Percentiles rank a stretch among this genome's conserved stretches.
These are phyloP conservation scores for Fraxinus dipetala DNA, from an alignment of 305 asterid species.

Conservation along the genomic window DNA sequence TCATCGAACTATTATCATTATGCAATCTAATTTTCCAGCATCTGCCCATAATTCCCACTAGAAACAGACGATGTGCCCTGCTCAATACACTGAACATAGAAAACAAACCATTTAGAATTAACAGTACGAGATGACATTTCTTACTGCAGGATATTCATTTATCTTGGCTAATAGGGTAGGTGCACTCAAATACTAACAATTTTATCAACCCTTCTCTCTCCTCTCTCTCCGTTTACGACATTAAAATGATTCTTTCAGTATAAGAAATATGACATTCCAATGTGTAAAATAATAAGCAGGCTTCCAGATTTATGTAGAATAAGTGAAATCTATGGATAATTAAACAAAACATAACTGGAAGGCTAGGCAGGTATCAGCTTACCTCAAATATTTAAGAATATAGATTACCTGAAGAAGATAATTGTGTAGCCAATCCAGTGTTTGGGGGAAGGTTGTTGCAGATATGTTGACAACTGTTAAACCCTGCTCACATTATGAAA, in stretches of 20 bases:
- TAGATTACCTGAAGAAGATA: slow-evolving; percentile 84
- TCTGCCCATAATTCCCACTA: slow-evolving; percentile 27
- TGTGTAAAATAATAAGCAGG: background rate
- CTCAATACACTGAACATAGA: slow-evolving; percentile 63
- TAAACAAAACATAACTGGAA: background rate
- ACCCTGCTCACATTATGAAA: slow-evolving; percentile 53
- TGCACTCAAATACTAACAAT: background rate
- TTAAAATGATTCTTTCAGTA: slow-evolving; percentile 11
- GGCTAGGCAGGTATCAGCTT: background rate
- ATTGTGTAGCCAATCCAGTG: slow-evolving; percentile 93
- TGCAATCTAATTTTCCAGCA: slow-evolving; percentile 40
- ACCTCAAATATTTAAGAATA: slow-evolving; percentile 3
- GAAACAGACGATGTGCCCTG: slow-evolving; percentile 58
- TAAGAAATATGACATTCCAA: slow-evolving; percentile 11
- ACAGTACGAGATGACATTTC: slow-evolving; percentile 10
- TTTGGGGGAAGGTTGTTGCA: slow-evolving; percentile 94
- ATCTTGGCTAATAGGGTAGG: slow-evolving; percentile 2
- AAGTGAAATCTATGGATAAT: slow-evolving; percentile 3
- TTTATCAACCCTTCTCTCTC: background rate
- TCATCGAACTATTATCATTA: slow-evolving; percentile 9
- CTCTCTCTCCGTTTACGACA: background rate
- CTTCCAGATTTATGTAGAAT: background rate
- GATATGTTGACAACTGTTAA: slow-evolving; percentile 76
- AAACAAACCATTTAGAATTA: slow-evolving; percentile 16
- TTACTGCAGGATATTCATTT: background rate